Evolutionary conservation across 2,329 filamentous ascomycete species (phyloP), one percentile per base, ranked within the genome.

Genomic region (Mollisiaceae sp.): DNA sequence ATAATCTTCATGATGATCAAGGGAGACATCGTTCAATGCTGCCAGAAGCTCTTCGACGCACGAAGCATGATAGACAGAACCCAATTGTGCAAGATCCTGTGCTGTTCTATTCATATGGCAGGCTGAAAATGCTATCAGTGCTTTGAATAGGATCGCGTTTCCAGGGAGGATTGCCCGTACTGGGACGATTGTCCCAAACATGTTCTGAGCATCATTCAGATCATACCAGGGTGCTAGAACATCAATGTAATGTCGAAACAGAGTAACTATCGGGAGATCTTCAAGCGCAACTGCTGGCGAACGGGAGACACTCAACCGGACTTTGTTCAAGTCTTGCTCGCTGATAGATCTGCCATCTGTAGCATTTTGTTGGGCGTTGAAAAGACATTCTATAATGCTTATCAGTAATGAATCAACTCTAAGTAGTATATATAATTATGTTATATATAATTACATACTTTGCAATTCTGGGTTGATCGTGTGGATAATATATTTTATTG

Each of bases 191-290:
- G 70, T 75, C 6, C 70, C 73, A 39, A 83, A 83, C 4, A 73
- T 68, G 0, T 70, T 73, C 1, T 69, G 60, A 0, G 72, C 63
- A 63, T 83, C 81, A 55, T 79, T 81, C 8, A 84, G 76, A 59
- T 84, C 81, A 68, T 83, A 83, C 82, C 82, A 83, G 1, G 74
- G 71, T 1, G 82, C 80, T 20, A 83, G 71, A 43, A 72, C 63
- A 0, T 68, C 65, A 9, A 78, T 76, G 67, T 83, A 83, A 62
- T 78, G 76, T 50, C 77, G 74, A 54, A 82, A 82, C 15, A 80
- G 71, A 8, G 65, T 70, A 1, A 78, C 74, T 12, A 79, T 71
- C 2, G 73, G 71, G n/a, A 70, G 73, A 2, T 75, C 68, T 39
- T 75, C 58, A 0, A 81, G 71, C 8, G 75, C 75, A 24, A 60